Evolutionary conservation across 148 eudicot species (phyloP), one percentile per base, ranked within the genome.

Genomic region (Selenicereus undatus): DNA sequence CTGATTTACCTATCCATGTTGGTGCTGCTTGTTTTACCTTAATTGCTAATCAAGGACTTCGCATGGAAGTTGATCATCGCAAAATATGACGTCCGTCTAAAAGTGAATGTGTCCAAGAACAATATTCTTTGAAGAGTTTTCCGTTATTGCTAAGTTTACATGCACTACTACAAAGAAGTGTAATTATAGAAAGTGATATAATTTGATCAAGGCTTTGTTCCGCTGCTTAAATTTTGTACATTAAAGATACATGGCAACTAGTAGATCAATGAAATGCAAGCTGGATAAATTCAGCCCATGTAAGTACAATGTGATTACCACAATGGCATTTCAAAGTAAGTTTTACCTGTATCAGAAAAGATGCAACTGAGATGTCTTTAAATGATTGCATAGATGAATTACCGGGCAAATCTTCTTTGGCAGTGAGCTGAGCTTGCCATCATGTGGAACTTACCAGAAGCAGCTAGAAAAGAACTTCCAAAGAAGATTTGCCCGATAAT

Each of bases 401-500:
- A 56, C 77, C 75, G 87, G 87, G 84, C 81, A 82, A 85, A 85
- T 85, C 85, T 79, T 83, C 87, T 79, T 85, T 82, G 88, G 85
- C 88, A 74, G 83, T 78, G 65, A 64, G 32, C 48, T 56, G 22
- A 71, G 9, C 12, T 62, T 32, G 29, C 13, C 39, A 71, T 71
- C 45, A 52, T 35, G 22, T 79, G 54, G 14, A 72, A 14, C 56
- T 71, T 18, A 12, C 14, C 48, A n/a, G 58, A 76, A 32, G 69
- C 79, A 73, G n/a, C 22, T 30, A 73, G 35, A 24, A 77, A 58
- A 35, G 75, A 22, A 64, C 87, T 86, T 85, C 87, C 90, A 86
- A 79, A 85, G 88, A 89, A 87, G 83, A 76, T 22, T 89, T 86
- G 87, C 91, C 89, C 93, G 35, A 86, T 83, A 86, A 89, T 89